Percentiles rank a stretch among this genome's conserved stretches.
phyloP scores from a whole-genome alignment of 1,284 basidiomycete genomes.

The Cystobasidiaceae sp. region DNA sequence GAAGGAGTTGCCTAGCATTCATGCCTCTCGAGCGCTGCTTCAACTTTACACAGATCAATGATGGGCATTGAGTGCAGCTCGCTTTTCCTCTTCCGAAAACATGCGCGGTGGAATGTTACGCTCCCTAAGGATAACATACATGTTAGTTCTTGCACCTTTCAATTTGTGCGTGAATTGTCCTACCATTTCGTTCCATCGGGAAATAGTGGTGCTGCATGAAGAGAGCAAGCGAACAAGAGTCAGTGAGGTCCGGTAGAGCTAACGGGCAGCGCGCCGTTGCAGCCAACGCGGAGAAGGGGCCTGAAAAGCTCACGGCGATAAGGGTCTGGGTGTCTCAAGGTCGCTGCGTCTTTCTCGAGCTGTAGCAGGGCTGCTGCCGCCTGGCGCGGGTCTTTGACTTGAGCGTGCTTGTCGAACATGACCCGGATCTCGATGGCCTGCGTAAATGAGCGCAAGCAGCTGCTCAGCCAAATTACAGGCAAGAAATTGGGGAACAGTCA shows the following conservation, averaged over 20 bases:
- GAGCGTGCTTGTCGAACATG: constrained; percentile 43
- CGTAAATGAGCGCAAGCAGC: too few species aligned
- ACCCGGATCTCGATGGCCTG: constrained; percentile 44
- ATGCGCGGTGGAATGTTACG: constrained; percentile 42
- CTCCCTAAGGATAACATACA: constrained; percentile 38
- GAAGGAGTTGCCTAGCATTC: too few species aligned
- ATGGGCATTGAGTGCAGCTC: constrained; percentile 37
- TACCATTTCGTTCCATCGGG: constrained; percentile 43
- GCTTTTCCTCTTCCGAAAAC: constrained; percentile 41
- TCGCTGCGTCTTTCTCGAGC: constrained; percentile 40
- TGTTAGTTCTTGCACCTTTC: not conserved
- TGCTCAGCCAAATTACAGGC: too few species aligned
- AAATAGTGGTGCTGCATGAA: constrained; percentile 39
- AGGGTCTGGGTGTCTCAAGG: constrained; percentile 43
- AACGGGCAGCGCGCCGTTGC: not conserved
- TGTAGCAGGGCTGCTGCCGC: constrained; percentile 41
- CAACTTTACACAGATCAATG: constrained; percentile 5
- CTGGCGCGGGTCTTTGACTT: constrained; percentile 44
- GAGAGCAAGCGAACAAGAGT: not conserved
- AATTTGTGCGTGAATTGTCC: too few species aligned
- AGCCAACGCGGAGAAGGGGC: too few species aligned
- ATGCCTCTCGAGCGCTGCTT: too few species aligned
- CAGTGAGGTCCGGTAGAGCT: not conserved
- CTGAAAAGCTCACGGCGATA: constrained; percentile 41
- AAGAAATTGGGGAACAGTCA: too few species aligned